These are phyloP conservation scores for Colletotrichum neosansevieriae DNA, from an alignment of 2,329 filamentous ascomycete genomes.

Conservation along the genomic window DNA sequence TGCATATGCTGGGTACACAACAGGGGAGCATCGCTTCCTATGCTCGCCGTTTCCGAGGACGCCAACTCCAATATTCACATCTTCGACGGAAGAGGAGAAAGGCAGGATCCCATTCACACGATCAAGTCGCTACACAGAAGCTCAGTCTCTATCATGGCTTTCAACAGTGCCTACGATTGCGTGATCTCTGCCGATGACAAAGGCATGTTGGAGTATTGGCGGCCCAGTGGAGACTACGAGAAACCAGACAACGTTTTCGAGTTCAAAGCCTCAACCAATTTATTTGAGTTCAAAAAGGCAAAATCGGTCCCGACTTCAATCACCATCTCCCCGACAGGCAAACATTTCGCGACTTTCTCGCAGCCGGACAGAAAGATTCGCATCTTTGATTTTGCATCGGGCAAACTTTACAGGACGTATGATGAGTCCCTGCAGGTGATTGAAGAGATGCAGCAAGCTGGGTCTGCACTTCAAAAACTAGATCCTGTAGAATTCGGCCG, in stretches of 20 bases:
- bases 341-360: conserved; percentile 89
- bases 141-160: conserved; percentile 86
- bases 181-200: conserved; percentile 89
- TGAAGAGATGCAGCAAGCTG: conserved; percentile 96
- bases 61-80: conserved; percentile 79
- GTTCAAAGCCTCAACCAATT: conserved; percentile 91
- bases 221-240: conserved; percentile 82
- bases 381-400: conserved; percentile 91
- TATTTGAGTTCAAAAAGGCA: conserved; percentile 97
- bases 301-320: conserved; percentile 87
- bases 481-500: conserved; percentile 94
- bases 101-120: conserved; percentile 79
- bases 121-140: conserved; percentile 84
- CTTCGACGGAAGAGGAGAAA: conserved; percentile 91
- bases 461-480: conserved; percentile 81
- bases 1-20: conserved; percentile 93
- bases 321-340: conserved; percentile 86
- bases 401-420: conserved; percentile 90
- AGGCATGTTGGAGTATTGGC: conserved; percentile 98
- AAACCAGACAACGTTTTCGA: conserved; percentile 93
- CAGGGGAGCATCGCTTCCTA: conserved; percentile 86
- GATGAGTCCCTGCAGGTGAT: conserved; percentile 93
- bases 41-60: conserved; percentile 86
- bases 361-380: conserved; percentile 94
- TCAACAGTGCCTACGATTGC: conserved; percentile 90